Conservation (phyloP, 2,329 filamentous ascomycete genomes). For the Aspergillus bombycis region DNA sequence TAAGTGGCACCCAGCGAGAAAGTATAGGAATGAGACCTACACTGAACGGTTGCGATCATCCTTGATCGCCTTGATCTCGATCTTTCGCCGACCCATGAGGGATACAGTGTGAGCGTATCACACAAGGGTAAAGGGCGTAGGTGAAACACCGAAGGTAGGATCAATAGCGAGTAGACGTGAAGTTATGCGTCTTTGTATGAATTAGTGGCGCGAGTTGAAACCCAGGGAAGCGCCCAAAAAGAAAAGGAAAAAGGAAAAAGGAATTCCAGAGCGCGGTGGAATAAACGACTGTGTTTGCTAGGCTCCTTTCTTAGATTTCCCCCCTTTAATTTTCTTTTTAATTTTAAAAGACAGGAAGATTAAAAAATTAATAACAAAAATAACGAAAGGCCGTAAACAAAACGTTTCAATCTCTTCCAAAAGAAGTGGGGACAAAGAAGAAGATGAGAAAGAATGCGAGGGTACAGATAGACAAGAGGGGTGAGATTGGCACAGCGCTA, state of each 20-base stretch:
- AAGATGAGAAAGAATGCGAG: slow-evolving; percentile 10
- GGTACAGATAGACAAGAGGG: slow-evolving; percentile 10
- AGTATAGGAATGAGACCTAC: slow-evolving; percentile 60
- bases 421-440: slow-evolving; percentile 7
- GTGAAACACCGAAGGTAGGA: slow-evolving; percentile 16
- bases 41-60: slow-evolving; percentile 97
- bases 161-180: slow-evolving; percentile 11
- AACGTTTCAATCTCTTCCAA: slow-evolving; percentile 8
- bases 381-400: slow-evolving; percentile 2
- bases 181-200: slow-evolving; percentile 11
- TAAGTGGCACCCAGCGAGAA: neutral
- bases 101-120: slow-evolving; percentile 19
- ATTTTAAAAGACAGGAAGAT: neutral
- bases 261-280: slow-evolving; percentile 14
- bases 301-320: neutral
- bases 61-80: slow-evolving; percentile 99
- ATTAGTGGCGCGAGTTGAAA: slow-evolving; percentile 19
- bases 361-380: neutral
- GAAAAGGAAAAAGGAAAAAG: neutral
- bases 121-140: slow-evolving; percentile 9
- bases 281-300: slow-evolving; percentile 11
- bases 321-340: neutral
- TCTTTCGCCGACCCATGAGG: slow-evolving; percentile 94
- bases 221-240: slow-evolving; percentile 12
- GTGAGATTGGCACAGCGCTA: slow-evolving; percentile 14